Evolutionary conservation across 257 asterid genomes (phyloP), one percentile per base, ranked within the genome.

Genomic region (Penstemon eatonii): DNA sequence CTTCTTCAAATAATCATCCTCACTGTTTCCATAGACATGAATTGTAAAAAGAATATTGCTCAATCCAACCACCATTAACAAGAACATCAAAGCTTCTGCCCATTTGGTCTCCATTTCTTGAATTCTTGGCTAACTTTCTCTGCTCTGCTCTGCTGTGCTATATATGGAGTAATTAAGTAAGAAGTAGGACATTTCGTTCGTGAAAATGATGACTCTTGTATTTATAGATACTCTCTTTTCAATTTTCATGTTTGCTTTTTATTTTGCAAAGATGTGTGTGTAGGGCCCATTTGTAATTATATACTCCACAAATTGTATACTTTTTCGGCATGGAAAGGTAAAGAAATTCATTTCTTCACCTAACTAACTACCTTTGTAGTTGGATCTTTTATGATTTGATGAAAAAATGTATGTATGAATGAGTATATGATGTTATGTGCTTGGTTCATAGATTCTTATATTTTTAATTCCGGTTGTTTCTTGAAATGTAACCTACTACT

Each of bases 21-120:
- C n/a, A 13, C 3, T 45, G 4, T 3, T 37, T 45, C 58, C 79
- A 63, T 72, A 66, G 40, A 60, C 82, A 44, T 68, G 68, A 49
- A 66, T 7, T 0, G 53, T 6, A 66, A 77, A 50, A 53, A 78
- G 10, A 25, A 25, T 25, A 45, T 72, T 54, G 57, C 57, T 49
- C 52, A 74, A 6, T 5, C 41, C 75, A 6, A 40, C 65, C 1
- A 55, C 41, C 61, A 63, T 0, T 42, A 76, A 57, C 44, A 67
- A 49, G 40, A 73, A 11, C 46, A 67, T 45, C 46, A 67, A 40
- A 66, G 78, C 75, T 18, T 75, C 70, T 33, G 43, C 51, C 64
- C 57, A 33, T 41, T 81, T 55, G 64, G 71, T 50, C 13, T 66
- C 82, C 86, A 81, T 81, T 36, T 47, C 73, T 45, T 25, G 53